Evolutionary conservation across 352 stramenopile genomes (phyloP), one percentile per base, ranked within the genome.

Genomic region (Globisporangium splendens): DNA sequence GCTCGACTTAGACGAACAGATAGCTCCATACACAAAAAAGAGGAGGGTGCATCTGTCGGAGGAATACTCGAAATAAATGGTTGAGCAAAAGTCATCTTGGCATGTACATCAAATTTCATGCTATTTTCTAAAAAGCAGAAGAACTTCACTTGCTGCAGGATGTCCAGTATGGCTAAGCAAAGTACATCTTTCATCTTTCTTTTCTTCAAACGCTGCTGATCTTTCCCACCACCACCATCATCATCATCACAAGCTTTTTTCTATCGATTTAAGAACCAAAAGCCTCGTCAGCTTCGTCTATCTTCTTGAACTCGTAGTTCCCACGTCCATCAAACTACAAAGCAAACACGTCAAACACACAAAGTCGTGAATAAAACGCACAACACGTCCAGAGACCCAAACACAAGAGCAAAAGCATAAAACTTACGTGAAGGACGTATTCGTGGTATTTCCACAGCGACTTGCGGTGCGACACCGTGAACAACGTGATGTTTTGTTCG

Each of bases 391-490:
- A 35, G 28, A 35, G 10, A 8, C 5, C 28, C 28, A 35, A 35
- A 35, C 28, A 35, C 21, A 38, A n/a, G 56, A 14, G 54, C 6
- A 52, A 54, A 50, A 12, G 41, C 24, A 56, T 22, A 2, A 39
- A 13, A 80, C 72, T 50, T 71, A 94, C 82, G 65, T 73, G 72
- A 50, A 92, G 75, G 18, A 91, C 79, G 64, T 87, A 90, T 75
- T 93, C 83, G 68, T 97, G 90, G 69, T 96, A 94, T 59, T 79
- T 83, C 87, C 88, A 96, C 12, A 97, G 62, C 69, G 83, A 93
- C 68, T 95, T 93, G 64, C 90, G 82, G 63, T 97, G 89, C 56
- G 86, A 96, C 38, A 97, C 89, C 3, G 89, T 96, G 63, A 97
- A 96, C 22, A 96, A 73, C 61, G 89, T 97, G 65, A 97, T 97